Evolutionary conservation across 352 stramenopile genomes (phyloP), one percentile per base, ranked within the genome.

Genomic region (Pythium insidiosum): DNA sequence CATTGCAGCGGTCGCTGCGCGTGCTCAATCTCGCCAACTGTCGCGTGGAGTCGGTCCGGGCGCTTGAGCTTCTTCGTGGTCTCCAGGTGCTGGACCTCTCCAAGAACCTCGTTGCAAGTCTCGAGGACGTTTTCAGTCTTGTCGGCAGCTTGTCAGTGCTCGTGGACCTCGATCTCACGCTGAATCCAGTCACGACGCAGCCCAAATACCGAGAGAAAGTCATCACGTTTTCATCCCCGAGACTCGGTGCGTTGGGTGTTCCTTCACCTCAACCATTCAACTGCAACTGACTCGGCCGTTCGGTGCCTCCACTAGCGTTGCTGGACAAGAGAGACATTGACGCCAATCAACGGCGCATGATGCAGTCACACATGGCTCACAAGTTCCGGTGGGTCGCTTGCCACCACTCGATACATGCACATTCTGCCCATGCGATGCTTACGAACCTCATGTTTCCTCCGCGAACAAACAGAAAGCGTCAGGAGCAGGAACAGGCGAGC

Each of bases 271-370:
- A 10, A 16, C 9, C 37, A 29, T n/a, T 46, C 9, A 35, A 39
- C 34, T 20, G 34, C 9, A 15, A 39, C 9, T 39, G 6, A 21
- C 6, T 9, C 34, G 18, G 11, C 18, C 34, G n/a, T 21, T 7
- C n/a, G 13, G 6, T 29, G 18, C 10, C 11, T 9, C 10, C 18
- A 23, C 3, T 40, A 88, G 75, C 50, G 6, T 40, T 84, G 18
- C 58, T 90, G 19, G 75, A 90, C 59, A 76, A 79, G 47, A 88
- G 86, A 40, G 65, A 85, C 24, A 62, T 90, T 16, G 66, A 87
- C 36, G 50, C 63, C 7, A 87, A 84, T 22, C 75, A 87, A 48
- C 66, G 73, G 1, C 66, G 73, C 13, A 86, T 85, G 72, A 88
- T 88, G 75, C 75, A 90, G 51, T 75, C 68, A 2, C 75, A 90